Base-by-base conservation (phyloP, 805 yeast genomes). In the Candida sithepensis region DNA sequence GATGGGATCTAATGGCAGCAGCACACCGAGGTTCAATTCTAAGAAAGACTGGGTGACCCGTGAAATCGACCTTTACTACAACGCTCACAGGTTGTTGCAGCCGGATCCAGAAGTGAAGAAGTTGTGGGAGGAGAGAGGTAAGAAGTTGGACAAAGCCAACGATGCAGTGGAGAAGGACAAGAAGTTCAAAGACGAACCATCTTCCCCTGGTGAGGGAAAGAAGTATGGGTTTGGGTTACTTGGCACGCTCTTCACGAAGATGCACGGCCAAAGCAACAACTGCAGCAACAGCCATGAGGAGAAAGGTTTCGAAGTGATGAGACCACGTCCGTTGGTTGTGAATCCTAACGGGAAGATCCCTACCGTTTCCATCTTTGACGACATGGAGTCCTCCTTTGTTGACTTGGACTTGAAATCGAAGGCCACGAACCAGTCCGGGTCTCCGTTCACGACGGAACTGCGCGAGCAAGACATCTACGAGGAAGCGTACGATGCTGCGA, bases 21-120 rank as follows among this genome's bases (percentile, higher is more conserved):
- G n/a, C n/a, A n/a, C n/a, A n/a, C n/a, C 18, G 14, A 34, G 16
- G 10, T 34, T 21, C 4, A 18, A n/a, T 3, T 16, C 38, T 21
- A 41, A 40, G 33, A 39, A 64, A 10, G 83, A 82, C 58, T 81
- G 81, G 60, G 75, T 83, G 0, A 75, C 76, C 1, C 67, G 88
- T 49, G 88, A 82, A 57, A 82, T 79, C 1, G 88, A 82, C 58
- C 54, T 71, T 28, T 78, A 79, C 48, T 75, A 68, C 55, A 66
- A 69, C 39, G 71, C 71, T 41, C 70, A 64, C 51, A 66, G 74
- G 46, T 66, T 66, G 19, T 43, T 57, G 8, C 65, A 65, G 14
- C 75, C 77, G 26, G 83, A 78, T 56, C 77, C 78, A 0, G 83
- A 77, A 51, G 73, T 78, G 42, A 71, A 70, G 52, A 69, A 68